phyloP scores from a whole-genome alignment of 768 basidiomycete genomes.

The Collybia mongolica region DNA sequence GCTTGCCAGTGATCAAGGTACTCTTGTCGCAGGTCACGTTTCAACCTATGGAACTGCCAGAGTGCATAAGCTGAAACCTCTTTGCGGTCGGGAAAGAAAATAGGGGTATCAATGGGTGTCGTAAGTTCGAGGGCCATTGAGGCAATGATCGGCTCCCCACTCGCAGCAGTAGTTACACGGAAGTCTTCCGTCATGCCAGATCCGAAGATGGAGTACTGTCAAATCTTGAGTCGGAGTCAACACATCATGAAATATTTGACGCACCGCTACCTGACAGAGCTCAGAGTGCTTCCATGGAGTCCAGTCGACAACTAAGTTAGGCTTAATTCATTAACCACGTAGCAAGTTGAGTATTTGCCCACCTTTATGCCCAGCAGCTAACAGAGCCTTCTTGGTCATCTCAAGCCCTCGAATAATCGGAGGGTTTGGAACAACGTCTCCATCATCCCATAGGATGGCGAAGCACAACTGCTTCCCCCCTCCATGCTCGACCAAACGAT shows the following conservation, averaged over 20 bases:
- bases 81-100: background rate
- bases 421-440: constrained; percentile 57
- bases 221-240: background rate
- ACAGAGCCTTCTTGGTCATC: constrained; percentile 51
- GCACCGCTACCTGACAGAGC: constrained; percentile 39
- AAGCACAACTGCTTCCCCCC: constrained; percentile 51
- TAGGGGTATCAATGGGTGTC: constrained; percentile 9
- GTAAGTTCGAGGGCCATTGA: constrained; percentile 40
- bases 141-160: constrained; percentile 58
- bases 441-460: constrained; percentile 68
- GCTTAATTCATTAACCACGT: background rate
- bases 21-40: constrained; percentile 46
- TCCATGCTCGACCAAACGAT: constrained; percentile 58
- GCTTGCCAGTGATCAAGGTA: constrained; percentile 66
- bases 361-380: constrained; percentile 68
- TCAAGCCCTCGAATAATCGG: constrained; percentile 63
- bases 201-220: constrained; percentile 38
- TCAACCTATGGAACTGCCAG: constrained; percentile 64
- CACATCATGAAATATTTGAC: constrained; percentile 8
- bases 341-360: constrained; percentile 3
- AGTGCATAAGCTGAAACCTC: constrained; percentile 47
- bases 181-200: constrained; percentile 52
- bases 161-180: constrained; percentile 26
- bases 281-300: constrained; percentile 50
- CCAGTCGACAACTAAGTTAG: constrained; percentile 65